Evolutionary conservation across 23 red algal species (phyloP).

Genomic region (Chondrus crispus): DNA sequence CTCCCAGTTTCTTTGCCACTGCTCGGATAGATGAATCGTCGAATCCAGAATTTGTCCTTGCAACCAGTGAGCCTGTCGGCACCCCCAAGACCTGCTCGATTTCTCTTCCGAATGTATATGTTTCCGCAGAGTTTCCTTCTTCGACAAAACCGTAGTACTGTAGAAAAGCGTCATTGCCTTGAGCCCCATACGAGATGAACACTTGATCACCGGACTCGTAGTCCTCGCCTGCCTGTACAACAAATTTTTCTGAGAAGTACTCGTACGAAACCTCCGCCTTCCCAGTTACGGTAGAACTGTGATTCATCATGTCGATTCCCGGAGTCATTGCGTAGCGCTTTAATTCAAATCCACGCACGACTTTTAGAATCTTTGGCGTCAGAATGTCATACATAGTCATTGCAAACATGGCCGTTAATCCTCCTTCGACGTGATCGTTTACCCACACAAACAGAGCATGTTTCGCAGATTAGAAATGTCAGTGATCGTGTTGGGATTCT

Average conservation of each 20-base stretch:
- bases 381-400: slow-evolving; percentile 66
- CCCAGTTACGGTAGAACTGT: slow-evolving; percentile 37
- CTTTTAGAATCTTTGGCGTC: slow-evolving; percentile 59
- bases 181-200: slow-evolving; percentile 88
- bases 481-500: too few relatives aligned
- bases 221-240: slow-evolving; percentile 37
- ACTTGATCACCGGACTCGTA: slow-evolving; percentile 72
- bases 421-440: too few relatives aligned
- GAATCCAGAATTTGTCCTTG: slow-evolving; percentile 15
- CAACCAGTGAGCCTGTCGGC: neutral
- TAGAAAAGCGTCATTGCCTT: slow-evolving; percentile 87
- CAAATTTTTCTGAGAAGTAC: slow-evolving; percentile 74
- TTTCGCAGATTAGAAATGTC: too few relatives aligned
- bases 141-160: slow-evolving; percentile 92
- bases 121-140: slow-evolving; percentile 70
- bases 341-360: slow-evolving; percentile 41
- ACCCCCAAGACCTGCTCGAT: slow-evolving; percentile 36
- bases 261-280: slow-evolving; percentile 58
- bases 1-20: slow-evolving; percentile 27
- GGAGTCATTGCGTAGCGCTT: slow-evolving; percentile 67
- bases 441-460: too few relatives aligned
- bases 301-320: slow-evolving; percentile 84
- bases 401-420: slow-evolving; percentile 54
- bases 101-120: slow-evolving; percentile 49
- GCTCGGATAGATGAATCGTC: slow-evolving; percentile 14